Percentiles rank a stretch among this genome's conserved stretches.
Evolutionary conservation across 108 stramenopile genomes (phyloP).

Genomic region (Parmales sp.): DNA sequence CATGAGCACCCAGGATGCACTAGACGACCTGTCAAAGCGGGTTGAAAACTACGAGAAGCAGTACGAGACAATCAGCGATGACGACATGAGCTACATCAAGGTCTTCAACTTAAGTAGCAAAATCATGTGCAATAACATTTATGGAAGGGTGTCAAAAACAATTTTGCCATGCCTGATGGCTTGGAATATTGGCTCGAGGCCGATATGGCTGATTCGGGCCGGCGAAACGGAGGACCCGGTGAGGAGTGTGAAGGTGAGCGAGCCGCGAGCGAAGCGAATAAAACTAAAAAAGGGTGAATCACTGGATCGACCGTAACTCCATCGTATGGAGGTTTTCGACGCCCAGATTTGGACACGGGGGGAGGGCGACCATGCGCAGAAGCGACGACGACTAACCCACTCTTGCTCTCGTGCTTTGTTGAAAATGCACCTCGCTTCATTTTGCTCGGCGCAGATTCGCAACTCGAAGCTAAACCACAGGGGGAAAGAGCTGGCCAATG

Average conservation of each 20-base stretch:
- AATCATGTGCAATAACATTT: constrained; percentile 59
- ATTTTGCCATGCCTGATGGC: constrained; percentile 79
- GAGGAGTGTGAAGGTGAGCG: constrained; percentile 12
- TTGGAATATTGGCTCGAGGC: constrained; percentile 79
- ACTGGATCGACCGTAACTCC: no score
- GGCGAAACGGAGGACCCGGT: constrained; percentile 43
- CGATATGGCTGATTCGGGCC: constrained; percentile 69
- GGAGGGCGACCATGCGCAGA: no score
- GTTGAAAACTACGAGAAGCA: constrained; percentile 77
- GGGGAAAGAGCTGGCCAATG: no score
- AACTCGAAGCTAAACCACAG: no score
- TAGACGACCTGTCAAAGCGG: constrained; percentile 64
- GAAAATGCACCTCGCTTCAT: no score
- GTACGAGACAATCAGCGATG: constrained; percentile 88
- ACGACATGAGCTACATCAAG: constrained; percentile 84
- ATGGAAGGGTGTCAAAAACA: constrained; percentile 74
- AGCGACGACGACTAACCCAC: no score
- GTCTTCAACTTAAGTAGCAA: constrained; percentile 77
- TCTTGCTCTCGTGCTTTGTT: no score
- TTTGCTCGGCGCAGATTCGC: no score
- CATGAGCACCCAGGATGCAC: constrained; percentile 55
- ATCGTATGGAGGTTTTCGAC: no score
- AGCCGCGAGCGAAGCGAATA: no score
- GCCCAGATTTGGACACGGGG: no score
- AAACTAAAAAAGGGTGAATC: no score